Base-by-base conservation (phyloP, 805 yeast genomes). In the Sugiyamaella floridensis region DNA sequence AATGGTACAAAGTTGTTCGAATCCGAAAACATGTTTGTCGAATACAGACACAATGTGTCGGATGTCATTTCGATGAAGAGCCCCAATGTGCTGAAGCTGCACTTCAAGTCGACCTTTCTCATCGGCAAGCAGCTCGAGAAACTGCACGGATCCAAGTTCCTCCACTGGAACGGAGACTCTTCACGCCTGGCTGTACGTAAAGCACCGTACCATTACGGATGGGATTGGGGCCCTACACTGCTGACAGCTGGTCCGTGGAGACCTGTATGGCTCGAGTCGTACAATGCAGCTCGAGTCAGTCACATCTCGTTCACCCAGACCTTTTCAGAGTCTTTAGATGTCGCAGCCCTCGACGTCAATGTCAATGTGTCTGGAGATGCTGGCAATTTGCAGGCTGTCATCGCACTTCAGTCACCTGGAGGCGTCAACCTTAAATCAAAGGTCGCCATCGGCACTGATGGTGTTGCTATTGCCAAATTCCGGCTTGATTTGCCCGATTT, bases 161-260 rank as follows among this genome's bases (percentile, higher is more conserved):
- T 49, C 9, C 64, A 68, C 26, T 74, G 68, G 60, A 71, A 73
- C 55, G 80, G 79, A 3, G 79, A 75, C 15, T 53, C 72, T 7
- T 62, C 69, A 41, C 64, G 82, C 29, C 59, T 72, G 53, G 71
- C 72, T 51, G 70, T 73, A 8, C 66, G 82, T 56, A 77, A 77
- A 57, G 79, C 81, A 1, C 81, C 76, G 57, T 77, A 76, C 59
- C 78, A 76, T 55, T 78, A 69, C 58, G 82, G 82, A 1, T 78
- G 81, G 82, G 82, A 78, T 60, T 78, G 82, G 82, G 81, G 80
- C n/a, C 65, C 78, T 6, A 55, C 65, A 2, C 58, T 73, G 47
- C 60, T 73, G 58, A 69, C 76, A 2, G 72, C 77, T 59, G 80
- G 80, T 4, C 76, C 76, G 1, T 75, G 67, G 53, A 66, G 64